A percentile compares a stretch with the other conserved stretches of the same genome.
Conservation (phyloP, 345 rosid genomes). For the Linum usitatissimum region DNA sequence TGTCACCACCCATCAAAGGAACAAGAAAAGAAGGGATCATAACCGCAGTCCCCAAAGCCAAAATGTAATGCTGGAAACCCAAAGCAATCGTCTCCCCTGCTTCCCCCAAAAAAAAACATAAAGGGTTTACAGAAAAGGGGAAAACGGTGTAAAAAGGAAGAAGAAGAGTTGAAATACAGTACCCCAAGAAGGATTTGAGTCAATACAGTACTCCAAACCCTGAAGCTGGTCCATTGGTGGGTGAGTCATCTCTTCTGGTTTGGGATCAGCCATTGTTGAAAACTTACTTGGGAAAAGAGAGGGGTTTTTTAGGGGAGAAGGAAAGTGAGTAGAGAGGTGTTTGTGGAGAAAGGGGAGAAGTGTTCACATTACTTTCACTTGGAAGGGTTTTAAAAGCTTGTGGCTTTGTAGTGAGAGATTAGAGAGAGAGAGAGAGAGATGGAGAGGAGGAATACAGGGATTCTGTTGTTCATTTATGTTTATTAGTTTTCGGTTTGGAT, state of each 20-base stretch:
- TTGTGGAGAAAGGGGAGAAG: background rate
- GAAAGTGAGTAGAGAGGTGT: background rate
- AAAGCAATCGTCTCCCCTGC: conserved; percentile 88
- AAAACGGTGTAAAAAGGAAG: background rate
- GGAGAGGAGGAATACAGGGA: background rate
- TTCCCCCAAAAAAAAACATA: conserved; percentile 14
- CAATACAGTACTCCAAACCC: conserved; percentile 95
- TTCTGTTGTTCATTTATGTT: background rate
- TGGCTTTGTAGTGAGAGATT: background rate
- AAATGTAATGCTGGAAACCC: conserved; percentile 91
- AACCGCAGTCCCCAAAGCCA: conserved; percentile 94
- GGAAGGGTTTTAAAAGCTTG: background rate
- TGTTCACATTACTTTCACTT: background rate
- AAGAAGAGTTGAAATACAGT: background rate
- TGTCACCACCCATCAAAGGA: conserved; percentile 90
- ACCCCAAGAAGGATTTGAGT: conserved; percentile 99
- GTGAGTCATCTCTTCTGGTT: conserved; percentile 80
- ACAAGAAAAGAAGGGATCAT: conserved; percentile 98
- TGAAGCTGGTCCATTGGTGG: conserved; percentile 98
- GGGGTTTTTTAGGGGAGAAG: background rate
- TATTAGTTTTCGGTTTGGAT: background rate
- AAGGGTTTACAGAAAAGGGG: background rate
- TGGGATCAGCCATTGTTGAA: conserved; percentile 57
- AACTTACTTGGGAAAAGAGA: background rate
- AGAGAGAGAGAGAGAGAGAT: background rate